These are phyloP conservation scores for Pterocarpus santalinus DNA, from an alignment of 306 rosid species.

Conservation along the genomic window DNA sequence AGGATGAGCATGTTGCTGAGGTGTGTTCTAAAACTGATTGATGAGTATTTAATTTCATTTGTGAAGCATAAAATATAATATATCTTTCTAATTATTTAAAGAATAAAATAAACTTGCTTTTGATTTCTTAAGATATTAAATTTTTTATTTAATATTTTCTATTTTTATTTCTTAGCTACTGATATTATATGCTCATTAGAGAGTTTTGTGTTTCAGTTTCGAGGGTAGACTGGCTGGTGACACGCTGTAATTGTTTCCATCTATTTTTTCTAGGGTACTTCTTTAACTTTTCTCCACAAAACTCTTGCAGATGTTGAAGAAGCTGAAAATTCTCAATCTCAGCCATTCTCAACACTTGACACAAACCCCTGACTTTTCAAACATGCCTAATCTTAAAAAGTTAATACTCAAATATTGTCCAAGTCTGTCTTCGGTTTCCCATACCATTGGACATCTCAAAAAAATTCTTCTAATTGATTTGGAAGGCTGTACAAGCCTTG, in stretches of 20 bases:
- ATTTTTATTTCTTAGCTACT: no score
- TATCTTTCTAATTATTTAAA: no score
- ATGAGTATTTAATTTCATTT: no score
- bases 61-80: no score
- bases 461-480: constrained; percentile 32
- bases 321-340: constrained; percentile 45
- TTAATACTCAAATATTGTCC: constrained; percentile 42
- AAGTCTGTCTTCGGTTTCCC: constrained; percentile 2
- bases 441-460: constrained; percentile 17
- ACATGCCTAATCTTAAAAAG: constrained; percentile 40
- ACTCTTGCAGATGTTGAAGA: constrained; percentile 28
- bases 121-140: no score
- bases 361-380: constrained; percentile 40
- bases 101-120: no score
- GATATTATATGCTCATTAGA: no score
- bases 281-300: neutral
- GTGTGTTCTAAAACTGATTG: no score
- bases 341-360: constrained; percentile 35
- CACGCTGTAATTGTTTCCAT: no score
- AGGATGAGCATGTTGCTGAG: no score
- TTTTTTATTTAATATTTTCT: no score
- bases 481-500: constrained; percentile 18
- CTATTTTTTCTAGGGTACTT: neutral
- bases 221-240: no score
- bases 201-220: neutral